Evolutionary conservation across 2,329 filamentous ascomycete genomes (phyloP).

Genomic region (Metarhizium robertsii): DNA sequence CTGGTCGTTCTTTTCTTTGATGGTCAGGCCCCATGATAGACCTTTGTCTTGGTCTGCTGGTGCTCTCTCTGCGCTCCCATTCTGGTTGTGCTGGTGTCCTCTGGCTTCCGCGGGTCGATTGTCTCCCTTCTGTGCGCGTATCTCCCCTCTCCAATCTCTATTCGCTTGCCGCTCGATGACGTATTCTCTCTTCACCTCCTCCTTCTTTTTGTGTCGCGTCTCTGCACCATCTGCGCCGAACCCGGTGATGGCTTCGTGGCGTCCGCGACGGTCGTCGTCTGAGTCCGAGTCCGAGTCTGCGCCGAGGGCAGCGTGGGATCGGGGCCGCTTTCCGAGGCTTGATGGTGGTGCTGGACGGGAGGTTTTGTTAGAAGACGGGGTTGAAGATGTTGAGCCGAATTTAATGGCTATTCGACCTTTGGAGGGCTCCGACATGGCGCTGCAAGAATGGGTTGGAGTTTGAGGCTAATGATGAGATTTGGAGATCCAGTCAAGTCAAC

Average conservation of each 20-base stretch:
- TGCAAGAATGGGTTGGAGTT: not conserved
- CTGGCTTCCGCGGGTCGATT: constrained; percentile 48
- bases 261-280: constrained; percentile 19
- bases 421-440: constrained; percentile 28
- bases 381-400: constrained; percentile 25
- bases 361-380: constrained; percentile 12
- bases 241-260: constrained; percentile 39
- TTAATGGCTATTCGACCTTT: constrained; percentile 39
- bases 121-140: constrained; percentile 42
- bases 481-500: not conserved
- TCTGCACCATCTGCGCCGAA: constrained; percentile 36
- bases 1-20: constrained; percentile 39
- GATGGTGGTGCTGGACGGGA: constrained; percentile 28
- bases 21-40: constrained; percentile 45
- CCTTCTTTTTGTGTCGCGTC: constrained; percentile 28
- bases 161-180: constrained; percentile 52
- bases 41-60: constrained; percentile 39
- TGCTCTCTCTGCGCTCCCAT: constrained; percentile 19
- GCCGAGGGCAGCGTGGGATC: constrained; percentile 29
- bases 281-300: constrained; percentile 34
- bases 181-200: constrained; percentile 27
- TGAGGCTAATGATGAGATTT: not conserved
- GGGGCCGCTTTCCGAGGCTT: constrained; percentile 38
- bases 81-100: constrained; percentile 27
- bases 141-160: constrained; percentile 52